Evolutionary conservation across 768 basidiomycete species (phyloP).

Genomic region (Psilocybe cubensis): DNA sequence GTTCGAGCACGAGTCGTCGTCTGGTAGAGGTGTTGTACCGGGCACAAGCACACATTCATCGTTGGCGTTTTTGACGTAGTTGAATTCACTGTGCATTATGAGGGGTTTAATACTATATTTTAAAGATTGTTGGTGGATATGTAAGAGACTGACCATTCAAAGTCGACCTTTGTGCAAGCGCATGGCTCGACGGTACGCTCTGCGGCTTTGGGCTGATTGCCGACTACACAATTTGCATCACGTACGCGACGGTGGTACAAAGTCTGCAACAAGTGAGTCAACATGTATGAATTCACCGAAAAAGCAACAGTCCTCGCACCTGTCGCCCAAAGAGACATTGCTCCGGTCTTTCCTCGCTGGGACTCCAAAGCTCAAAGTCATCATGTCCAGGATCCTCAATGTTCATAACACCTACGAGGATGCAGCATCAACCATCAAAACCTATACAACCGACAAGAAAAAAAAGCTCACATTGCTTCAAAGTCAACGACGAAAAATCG

Average conservation of each 20-base stretch:
- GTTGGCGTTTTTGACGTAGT: constrained; percentile 68
- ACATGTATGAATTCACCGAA: constrained; percentile 1
- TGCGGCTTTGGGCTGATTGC: constrained; percentile 58
- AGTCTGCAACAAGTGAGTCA: constrained; percentile 49
- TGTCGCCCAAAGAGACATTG: constrained; percentile 91
- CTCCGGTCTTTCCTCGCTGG: constrained; percentile 86
- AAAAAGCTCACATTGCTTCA: constrained; percentile 65
- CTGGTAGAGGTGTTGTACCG: constrained; percentile 63
- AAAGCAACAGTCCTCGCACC: constrained; percentile 41
- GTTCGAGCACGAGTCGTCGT: constrained; percentile 64
- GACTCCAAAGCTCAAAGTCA: constrained; percentile 98
- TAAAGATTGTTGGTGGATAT: background rate
- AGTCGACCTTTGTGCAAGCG: constrained; percentile 73
- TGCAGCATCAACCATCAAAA: background rate
- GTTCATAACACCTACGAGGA: constrained; percentile 78
- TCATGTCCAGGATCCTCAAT: constrained; percentile 76
- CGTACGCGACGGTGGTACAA: constrained; percentile 90
- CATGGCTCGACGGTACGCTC: constrained; percentile 71
- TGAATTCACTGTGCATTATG: constrained; percentile 89
- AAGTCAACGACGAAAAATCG: constrained; percentile 84
- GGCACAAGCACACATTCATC: constrained; percentile 80
- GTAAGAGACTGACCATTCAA: constrained; percentile 79
- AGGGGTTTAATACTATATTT: constrained; percentile 1
- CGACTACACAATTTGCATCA: constrained; percentile 82
- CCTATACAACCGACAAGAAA: background rate